Evolutionary conservation across 2,329 filamentous ascomycete species (phyloP).

Genomic region (Venturia nashicola): DNA sequence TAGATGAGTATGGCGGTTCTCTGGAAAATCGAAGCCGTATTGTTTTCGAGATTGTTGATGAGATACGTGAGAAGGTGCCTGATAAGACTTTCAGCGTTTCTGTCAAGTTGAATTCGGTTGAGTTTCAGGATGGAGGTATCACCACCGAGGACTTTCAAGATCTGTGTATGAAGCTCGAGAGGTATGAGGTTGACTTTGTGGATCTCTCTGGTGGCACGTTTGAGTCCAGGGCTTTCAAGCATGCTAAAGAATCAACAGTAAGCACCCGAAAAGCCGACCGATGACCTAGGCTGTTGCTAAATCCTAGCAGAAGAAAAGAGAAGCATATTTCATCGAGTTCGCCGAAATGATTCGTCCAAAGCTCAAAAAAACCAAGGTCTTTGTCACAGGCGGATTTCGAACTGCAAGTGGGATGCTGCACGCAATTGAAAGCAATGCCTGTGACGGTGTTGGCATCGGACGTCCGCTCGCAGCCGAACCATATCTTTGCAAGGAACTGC

Average conservation of each 20-base stretch:
- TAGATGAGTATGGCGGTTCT: constrained; percentile 34
- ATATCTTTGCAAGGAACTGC: constrained; percentile 30
- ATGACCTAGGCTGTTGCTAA: neutral
- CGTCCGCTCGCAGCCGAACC: constrained; percentile 42
- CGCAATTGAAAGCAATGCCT: constrained; percentile 30
- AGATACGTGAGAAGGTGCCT: constrained; percentile 28
- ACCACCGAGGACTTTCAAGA: constrained; percentile 36
- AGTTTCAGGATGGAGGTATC: constrained; percentile 43
- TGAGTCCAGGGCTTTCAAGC: constrained; percentile 38
- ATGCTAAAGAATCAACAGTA: constrained; percentile 39
- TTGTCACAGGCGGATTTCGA: constrained; percentile 47
- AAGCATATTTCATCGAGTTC: constrained; percentile 49
- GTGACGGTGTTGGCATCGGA: constrained; percentile 49
- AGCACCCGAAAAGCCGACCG: neutral
- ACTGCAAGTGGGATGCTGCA: constrained; percentile 44
- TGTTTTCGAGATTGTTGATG: constrained; percentile 40
- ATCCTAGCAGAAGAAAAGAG: constrained; percentile 31
- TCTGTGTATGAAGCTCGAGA: constrained; percentile 37
- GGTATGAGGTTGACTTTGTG: constrained; percentile 41
- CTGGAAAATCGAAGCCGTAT: constrained; percentile 39
- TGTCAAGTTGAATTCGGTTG: constrained; percentile 48
- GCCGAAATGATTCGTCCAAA: constrained; percentile 39
- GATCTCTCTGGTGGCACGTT: constrained; percentile 51
- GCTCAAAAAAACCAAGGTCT: constrained; percentile 41
- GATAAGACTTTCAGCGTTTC: constrained; percentile 31